These are phyloP conservation scores for Stephania cephalantha DNA, from an alignment of 164 flowering plant species.

Conservation along the genomic window DNA sequence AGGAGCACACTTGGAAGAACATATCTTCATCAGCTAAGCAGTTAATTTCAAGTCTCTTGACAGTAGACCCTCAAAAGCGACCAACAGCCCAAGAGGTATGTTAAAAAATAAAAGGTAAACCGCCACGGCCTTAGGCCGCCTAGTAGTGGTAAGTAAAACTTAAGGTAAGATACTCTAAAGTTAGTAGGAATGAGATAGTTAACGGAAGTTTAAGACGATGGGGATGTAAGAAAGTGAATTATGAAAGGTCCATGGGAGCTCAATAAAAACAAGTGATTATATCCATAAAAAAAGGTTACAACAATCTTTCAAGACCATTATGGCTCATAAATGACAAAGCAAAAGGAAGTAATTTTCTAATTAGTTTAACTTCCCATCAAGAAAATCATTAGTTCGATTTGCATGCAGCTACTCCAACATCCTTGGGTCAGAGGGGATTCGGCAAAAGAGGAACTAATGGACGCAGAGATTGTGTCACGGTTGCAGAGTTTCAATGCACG, in stretches of 20 bases:
- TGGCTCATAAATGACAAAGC: not conserved
- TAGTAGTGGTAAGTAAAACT: no score
- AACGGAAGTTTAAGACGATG: no score
- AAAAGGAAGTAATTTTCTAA: not conserved
- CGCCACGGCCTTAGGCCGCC: no score
- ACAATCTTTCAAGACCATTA: no score
- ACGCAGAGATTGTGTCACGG: conserved; percentile 63
- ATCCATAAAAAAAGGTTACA: no score
- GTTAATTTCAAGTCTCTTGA: conserved; percentile 49
- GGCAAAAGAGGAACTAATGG: conserved; percentile 63
- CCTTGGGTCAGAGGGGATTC: conserved; percentile 72
- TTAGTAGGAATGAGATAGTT: no score
- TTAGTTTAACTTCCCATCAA: not conserved
- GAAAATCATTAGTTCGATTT: not conserved
- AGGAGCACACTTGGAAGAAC: conserved; percentile 69
- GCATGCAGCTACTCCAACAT: conserved; percentile 48
- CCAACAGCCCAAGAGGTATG: conserved; percentile 64
- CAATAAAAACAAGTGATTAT: no score
- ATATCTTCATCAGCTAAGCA: conserved; percentile 64
- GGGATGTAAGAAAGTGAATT: no score
- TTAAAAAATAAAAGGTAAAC: not conserved
- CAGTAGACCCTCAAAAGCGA: conserved; percentile 55
- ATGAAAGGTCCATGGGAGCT: no score
- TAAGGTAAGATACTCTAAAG: no score
- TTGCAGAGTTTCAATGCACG: conserved; percentile 69